Evolutionary conservation across 208 protist species (phyloP), one percentile per base, ranked within the genome.

Genomic region (Wallacemonas collosoma): DNA sequence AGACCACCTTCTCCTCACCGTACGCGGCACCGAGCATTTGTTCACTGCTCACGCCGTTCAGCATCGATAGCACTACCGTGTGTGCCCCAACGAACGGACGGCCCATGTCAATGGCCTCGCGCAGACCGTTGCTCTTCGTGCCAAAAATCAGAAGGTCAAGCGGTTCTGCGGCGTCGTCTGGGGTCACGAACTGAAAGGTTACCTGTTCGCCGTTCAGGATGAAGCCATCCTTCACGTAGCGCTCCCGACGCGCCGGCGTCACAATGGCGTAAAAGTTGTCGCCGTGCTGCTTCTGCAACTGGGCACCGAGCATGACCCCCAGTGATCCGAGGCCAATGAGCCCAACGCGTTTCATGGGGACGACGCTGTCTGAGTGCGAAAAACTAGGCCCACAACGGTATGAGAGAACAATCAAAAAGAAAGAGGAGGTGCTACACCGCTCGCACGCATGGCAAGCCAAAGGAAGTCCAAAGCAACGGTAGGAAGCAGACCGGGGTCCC

Each of bases 1-100:
- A 72, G 26, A 77, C 45, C 2, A 77, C 73, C 66, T 77, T 77
- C 9, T 77, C 73, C 26, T 65, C 35, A 2, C 73, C 73, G 44
- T 68, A 72, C 3, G 73, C 73, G 2, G 17, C 73, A 14, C 17
- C 65, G 2, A 77, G 64, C 36, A 71, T 63, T 36, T 72, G 65
- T 48, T 77, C 73, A 15, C 65, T 72, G 38, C 55, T 66, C 14
- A 77, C 63, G 17, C 73, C 73, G 54, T 77, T 77, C 1, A 77
- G 73, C 45, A 77, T 64, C 2, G 73, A 77, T 2, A 77, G 4
- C 38, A 77, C 65, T 2, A 71, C 51, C 12, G 73, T 77, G 56
- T 67, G 7, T 7, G 64, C 65, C 3, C 73, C 73, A n/a, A 77
- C 65, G 45, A 77, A 77, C 2, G 73, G 73, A n/a, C 65, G 58